Base-by-base conservation (phyloP, 164 flowering plant genomes). In the Malania oleifera region DNA sequence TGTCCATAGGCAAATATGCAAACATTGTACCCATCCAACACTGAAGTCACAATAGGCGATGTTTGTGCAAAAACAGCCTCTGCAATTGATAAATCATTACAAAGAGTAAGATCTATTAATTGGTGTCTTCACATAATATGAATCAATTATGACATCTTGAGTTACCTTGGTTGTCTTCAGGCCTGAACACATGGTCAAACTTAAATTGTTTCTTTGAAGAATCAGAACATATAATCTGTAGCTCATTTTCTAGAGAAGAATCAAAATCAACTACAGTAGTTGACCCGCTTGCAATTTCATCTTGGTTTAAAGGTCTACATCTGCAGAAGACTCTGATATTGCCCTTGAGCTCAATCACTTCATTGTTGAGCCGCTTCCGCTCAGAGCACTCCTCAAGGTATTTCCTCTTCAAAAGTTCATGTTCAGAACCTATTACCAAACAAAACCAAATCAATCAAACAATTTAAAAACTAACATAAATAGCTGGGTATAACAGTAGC, bases 1-100 rank as follows among this genome's bases (percentile, higher is more conserved):
- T 90, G 97, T 25, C 97, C 97, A 72, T 90, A 90, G 5, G 97
- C 97, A 70, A 90, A 87, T 40, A 90, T 87, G 67, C 97, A 87
- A 43, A 87, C 91, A 70, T 90, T 90, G 67, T 74, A 90, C 10
- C 97, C 95, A 68, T 90, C 97, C 75, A 90, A 53, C 39, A 87
- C 97, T 0, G 97, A 90, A 28, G 76, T 76, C 43, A 87, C 86
- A 22, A 83, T 62, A 7, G 97, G 93, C 25, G 75, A 72, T 18
- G 95, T 82, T 64, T 87, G 82, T 7, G 74, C 74, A 73, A 90
- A 85, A 43, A 90, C 87, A 64, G 75, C 80, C 63, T 82, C 95
- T 90, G 91, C 84, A 76, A 43, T 20, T 27, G 15, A 8, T 45
- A 41, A 35, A 26, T 18, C 25, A 20, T 25, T 52, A 31, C 31